Base-by-base conservation (phyloP, 192 early-diverging fungal genomes). In the Umbelopsis sp. region DNA sequence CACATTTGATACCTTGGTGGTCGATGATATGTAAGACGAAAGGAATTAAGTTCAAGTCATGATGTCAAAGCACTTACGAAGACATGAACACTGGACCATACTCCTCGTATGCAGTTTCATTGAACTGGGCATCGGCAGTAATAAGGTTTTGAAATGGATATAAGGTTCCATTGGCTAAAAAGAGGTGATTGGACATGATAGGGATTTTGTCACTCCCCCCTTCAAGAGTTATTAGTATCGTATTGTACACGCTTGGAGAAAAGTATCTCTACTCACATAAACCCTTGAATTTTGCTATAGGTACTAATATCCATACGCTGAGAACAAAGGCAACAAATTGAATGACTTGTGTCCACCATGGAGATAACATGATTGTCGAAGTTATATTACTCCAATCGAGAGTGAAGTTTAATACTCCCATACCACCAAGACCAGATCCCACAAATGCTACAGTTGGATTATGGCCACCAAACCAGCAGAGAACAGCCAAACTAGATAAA, bases 311-410 rank as follows among this genome's bases (percentile, higher is more conserved):
- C 91, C 91, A 95, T 77, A 91, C 89, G 44, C 90, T 85, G 21
- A 91, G 78, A 22, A 88, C 78, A 67, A 90, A 89, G 6, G 89
- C 89, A 8, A 84, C 86, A 70, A 92, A 85, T 65, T 90, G 83
- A 70, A 91, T 93, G 75, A 85, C 86, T 27, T 86, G 82, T 30
- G 88, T 85, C 74, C 85, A 87, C 80, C 85, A 95, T 44, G 93
- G 93, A 50, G 90, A 88, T 25, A 88, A 86, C 21, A 94, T 80
- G 11, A 91, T 88, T 25, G 78, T 78, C 45, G 87, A 85, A 5
- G 84, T 82, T 15, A 92, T 82, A 46, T 84, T 76, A 61, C 82
- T 87, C 92, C 92, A 95, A 78, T 95, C 93, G 8, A 94, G 71
- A 7, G 88, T 83, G 35, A 94, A 88, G 55, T 85, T 87, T 21